Conservation (phyloP, 257 asterid species). For the Solanum chmielewskii region DNA sequence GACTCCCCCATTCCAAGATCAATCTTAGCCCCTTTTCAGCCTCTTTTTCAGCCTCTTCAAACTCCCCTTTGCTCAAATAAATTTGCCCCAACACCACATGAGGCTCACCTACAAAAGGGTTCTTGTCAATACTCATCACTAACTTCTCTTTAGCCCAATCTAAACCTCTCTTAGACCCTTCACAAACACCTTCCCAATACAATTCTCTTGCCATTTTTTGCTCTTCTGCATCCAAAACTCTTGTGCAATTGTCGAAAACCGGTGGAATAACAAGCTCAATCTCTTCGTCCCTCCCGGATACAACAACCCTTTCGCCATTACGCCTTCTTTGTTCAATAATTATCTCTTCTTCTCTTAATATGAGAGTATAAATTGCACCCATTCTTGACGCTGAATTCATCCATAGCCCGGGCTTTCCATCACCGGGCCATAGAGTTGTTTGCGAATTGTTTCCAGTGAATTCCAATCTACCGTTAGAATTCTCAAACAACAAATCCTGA, state of each 20-base stretch:
- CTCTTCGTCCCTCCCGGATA: slow-evolving; percentile 32
- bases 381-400: slow-evolving; percentile 54
- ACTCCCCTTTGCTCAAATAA: slow-evolving; percentile 40
- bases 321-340: slow-evolving; percentile 1
- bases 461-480: slow-evolving; percentile 49
- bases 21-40: slow-evolving; percentile 56
- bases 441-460: slow-evolving; percentile 35
- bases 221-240: slow-evolving; percentile 30
- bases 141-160: slow-evolving; percentile 50
- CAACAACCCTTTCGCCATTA: not conserved
- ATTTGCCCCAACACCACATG: slow-evolving; percentile 63
- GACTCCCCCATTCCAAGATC: slow-evolving; percentile 79
- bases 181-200: slow-evolving; percentile 84
- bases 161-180: slow-evolving; percentile 26
- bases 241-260: slow-evolving; percentile 36
- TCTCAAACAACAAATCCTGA: slow-evolving; percentile 64
- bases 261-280: slow-evolving; percentile 73
- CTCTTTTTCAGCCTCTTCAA: slow-evolving; percentile 50
- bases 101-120: slow-evolving; percentile 68
- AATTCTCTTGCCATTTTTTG: slow-evolving; percentile 53
- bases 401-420: slow-evolving; percentile 84
- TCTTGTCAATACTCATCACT: slow-evolving; percentile 44
- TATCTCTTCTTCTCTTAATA: slow-evolving; percentile 57
- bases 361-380: slow-evolving; percentile 51
- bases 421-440: slow-evolving; percentile 69